Percentiles rank a stretch among this genome's conserved stretches.
Evolutionary conservation across 1,284 basidiomycete genomes (phyloP).

Genomic region (Rhodotorula sp.): DNA sequence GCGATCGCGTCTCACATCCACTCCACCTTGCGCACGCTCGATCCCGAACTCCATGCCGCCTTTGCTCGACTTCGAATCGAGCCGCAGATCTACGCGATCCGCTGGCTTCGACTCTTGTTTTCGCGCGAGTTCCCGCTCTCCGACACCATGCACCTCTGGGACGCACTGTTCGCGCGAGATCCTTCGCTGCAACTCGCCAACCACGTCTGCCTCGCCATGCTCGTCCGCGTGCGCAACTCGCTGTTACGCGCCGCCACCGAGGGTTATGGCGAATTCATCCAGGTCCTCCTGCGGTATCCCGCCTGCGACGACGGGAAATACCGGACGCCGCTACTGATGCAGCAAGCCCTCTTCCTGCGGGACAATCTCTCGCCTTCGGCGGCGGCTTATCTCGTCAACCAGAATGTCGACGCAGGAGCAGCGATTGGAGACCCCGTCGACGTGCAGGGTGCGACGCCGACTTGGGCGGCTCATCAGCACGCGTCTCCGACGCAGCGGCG

Average conservation of each 20-base stretch:
- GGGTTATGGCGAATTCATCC: conserved; percentile 72
- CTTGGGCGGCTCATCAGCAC: neutral
- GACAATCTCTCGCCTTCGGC: conserved; percentile 51
- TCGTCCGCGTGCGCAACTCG: conserved; percentile 82
- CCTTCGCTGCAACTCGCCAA: conserved; percentile 66
- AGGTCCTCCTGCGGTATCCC: conserved; percentile 79
- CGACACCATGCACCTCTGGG: conserved; percentile 79
- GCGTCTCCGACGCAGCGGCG: neutral
- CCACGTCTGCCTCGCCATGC: conserved; percentile 87
- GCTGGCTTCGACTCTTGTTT: conserved; percentile 86
- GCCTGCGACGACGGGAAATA: conserved; percentile 44
- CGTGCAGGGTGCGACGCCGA: neutral
- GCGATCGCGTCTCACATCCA: conserved; percentile 76
- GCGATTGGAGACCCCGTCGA: conserved; percentile 9
- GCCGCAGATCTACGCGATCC: conserved; percentile 93
- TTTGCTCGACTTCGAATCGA: conserved; percentile 79
- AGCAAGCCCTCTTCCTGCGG: conserved; percentile 76
- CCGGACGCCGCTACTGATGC: conserved; percentile 63
- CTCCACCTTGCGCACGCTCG: conserved; percentile 68
- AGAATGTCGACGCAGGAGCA: conserved; percentile 34
- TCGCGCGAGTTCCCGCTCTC: conserved; percentile 78
- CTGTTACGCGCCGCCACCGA: conserved; percentile 63
- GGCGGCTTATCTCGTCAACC: conserved; percentile 19
- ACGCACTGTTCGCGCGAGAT: conserved; percentile 82
- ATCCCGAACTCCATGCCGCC: conserved; percentile 73